Base-by-base conservation (phyloP, 2,329 filamentous ascomycete genomes). In the Rhinocladiella mackenziei region DNA sequence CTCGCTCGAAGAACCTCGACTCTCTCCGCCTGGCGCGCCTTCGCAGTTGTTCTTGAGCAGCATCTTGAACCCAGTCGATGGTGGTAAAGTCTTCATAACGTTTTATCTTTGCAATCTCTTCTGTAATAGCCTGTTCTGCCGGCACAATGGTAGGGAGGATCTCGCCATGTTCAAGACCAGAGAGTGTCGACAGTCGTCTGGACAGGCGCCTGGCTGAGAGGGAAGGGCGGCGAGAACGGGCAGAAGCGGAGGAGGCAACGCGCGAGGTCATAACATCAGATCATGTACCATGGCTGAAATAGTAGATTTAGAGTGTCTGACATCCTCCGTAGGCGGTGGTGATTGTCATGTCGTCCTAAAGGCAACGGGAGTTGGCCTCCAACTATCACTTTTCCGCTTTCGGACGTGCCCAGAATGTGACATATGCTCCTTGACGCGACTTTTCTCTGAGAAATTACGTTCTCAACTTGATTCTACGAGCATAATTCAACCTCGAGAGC, bases 31-130 rank as follows among this genome's bases (percentile, higher is more conserved):
- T 77, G 35, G 84, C 77, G 58, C 86, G 86, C 50, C 91, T 81
- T 43, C 89, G 80, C 34, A 86, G 73, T 63, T 94, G 87, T 65
- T 96, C 92, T 53, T 89, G 84, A 23, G 89, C 84, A 8, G 91
- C 89, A 76, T 98, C 92, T 65, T 98, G 91, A 0, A 98, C 91
- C 92, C 92, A 98, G 67, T 98, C 92, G 79, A 74, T 70, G 1
- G 92, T 98, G 4, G 89, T 95, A 64, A 98, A 98, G 68, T 98
- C 92, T 77, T 95, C 92, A 69, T 98, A 98, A 70, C 91, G 80
- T 70, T 96, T 96, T 64, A 98, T 97, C 72, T 96, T 85, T 18
- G 86, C 89, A 62, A 98, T 95, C 70, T 98, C 92, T 62, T 97
- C 89, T 50, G 89, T 85, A 55, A 94, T 87, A 51, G 83, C 80